These are phyloP conservation scores for Tricholoma bakamatsutake DNA, from an alignment of 768 basidiomycete genomes.

Conservation along the genomic window DNA sequence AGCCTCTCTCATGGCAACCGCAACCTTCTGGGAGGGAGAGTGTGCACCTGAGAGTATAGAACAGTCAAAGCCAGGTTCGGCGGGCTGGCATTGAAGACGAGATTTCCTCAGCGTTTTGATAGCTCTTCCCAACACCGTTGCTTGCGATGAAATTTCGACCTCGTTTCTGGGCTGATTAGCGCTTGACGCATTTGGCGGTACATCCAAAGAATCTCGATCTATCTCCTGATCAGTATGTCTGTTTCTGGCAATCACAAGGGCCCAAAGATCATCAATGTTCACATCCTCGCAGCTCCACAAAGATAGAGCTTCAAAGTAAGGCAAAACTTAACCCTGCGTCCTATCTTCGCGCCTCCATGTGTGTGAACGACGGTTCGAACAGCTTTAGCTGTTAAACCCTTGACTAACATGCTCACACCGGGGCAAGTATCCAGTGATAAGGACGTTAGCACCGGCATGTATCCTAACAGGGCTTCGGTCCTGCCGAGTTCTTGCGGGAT, in stretches of 20 bases:
- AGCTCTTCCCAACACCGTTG: conserved; percentile 16
- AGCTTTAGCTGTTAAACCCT: conserved; percentile 31
- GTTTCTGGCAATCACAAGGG: conserved; percentile 33
- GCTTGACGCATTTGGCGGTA: conserved; percentile 9
- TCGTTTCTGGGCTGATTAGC: conserved; percentile 5
- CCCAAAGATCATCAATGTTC: conserved; percentile 28
- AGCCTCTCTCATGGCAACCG: conserved; percentile 27
- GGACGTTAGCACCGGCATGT: conserved; percentile 43
- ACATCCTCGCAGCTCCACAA: conserved; percentile 48
- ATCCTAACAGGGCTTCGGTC: conserved; percentile 39
- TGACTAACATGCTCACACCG: conserved; percentile 35
- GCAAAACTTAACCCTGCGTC: conserved; percentile 40
- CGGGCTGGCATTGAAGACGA: conserved; percentile 16
- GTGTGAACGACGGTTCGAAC: conserved; percentile 18
- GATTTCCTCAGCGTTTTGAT: conserved; percentile 34
- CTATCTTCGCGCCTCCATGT: conserved; percentile 8
- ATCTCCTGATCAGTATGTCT: conserved; percentile 19
- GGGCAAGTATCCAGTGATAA: conserved; percentile 43
- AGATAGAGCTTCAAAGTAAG: conserved; percentile 42
- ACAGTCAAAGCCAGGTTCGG: conserved; percentile 24
- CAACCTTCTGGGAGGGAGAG: not conserved
- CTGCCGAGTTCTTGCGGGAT: conserved; percentile 32
- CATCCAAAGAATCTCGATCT: conserved; percentile 13
- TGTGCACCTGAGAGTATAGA: not conserved
- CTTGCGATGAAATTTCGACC: conserved; percentile 10